These are phyloP conservation scores for Sugiyamaella marilandica DNA, from an alignment of 805 yeast genomes.

Conservation along the genomic window DNA sequence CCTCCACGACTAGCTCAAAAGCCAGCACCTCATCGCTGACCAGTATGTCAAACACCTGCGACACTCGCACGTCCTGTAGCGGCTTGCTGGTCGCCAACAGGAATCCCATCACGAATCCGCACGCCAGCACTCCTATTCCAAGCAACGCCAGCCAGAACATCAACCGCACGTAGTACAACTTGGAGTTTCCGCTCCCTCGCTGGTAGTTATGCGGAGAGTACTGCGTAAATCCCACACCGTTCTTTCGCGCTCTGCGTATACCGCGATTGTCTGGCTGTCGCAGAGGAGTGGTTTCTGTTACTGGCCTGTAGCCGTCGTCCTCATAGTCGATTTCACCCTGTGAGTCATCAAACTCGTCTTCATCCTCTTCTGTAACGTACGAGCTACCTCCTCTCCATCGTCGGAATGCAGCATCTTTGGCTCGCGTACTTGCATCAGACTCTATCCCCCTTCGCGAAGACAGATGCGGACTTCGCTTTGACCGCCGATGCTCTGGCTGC, in stretches of 20 bases:
- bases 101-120: conserved; percentile 81
- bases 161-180: conserved; percentile 26
- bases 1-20: conserved; percentile 71
- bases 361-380: conserved; percentile 40
- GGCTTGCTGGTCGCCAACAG: conserved; percentile 83
- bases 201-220: conserved; percentile 48
- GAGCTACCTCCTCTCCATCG: conserved; percentile 15
- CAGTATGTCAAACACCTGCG: conserved; percentile 61
- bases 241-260: conserved; percentile 20
- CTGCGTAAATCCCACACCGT: conserved; percentile 14
- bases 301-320: conserved; percentile 24
- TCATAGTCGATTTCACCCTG: conserved; percentile 44
- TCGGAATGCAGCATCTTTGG: conserved; percentile 9
- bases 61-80: conserved; percentile 58
- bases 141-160: conserved; percentile 31
- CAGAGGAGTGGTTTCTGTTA: conserved; percentile 34
- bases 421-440: conserved; percentile 2
- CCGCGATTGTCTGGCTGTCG: conserved; percentile 19
- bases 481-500: neutral
- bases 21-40: conserved; percentile 81
- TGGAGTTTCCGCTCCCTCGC: conserved; percentile 14
- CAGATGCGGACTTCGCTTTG: neutral
- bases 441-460: neutral
- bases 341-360: conserved; percentile 35
- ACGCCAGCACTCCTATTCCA: conserved; percentile 26